These are phyloP conservation scores for Xerocomus spinulosus DNA, from an alignment of 768 basidiomycete species.

Conservation along the genomic window DNA sequence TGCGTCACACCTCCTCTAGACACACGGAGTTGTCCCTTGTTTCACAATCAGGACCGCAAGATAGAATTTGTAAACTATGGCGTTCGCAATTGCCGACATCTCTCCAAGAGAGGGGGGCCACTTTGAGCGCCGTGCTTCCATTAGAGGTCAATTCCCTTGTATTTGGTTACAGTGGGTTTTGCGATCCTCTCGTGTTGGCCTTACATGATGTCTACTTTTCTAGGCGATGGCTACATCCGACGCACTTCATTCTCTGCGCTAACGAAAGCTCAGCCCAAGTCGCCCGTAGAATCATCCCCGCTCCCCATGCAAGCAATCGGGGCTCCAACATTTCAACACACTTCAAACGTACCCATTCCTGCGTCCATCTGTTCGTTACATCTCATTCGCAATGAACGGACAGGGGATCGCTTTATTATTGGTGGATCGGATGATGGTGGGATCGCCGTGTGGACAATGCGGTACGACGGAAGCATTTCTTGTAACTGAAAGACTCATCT, in stretches of 20 bases:
- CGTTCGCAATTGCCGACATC: constrained; percentile 9
- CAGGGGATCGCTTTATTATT: constrained; percentile 58
- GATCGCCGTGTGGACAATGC: constrained; percentile 65
- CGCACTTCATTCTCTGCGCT: constrained; percentile 43
- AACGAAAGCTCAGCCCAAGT: constrained; percentile 1
- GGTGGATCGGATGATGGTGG: constrained; percentile 80
- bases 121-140: constrained; percentile 44
- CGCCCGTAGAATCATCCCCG: neutral
- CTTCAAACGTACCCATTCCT: constrained; percentile 44
- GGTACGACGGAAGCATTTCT: constrained; percentile 38
- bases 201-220: neutral
- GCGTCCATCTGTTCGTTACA: constrained; percentile 48
- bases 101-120: constrained; percentile 4
- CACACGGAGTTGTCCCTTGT: constrained; percentile 19
- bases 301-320: constrained; percentile 2
- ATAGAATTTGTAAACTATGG: constrained; percentile 17
- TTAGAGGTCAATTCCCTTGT: constrained; percentile 56
- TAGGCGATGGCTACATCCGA: constrained; percentile 53
- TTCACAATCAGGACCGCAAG: constrained; percentile 6
- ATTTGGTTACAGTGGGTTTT: constrained; percentile 56
- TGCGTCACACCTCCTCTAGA: constrained; percentile 17
- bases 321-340: constrained; percentile 26
- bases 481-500: constrained; percentile 1
- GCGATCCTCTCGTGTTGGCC: too few relatives aligned
- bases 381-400: constrained; percentile 51